Evolutionary conservation across 2,329 filamentous ascomycete genomes (phyloP).

Genomic region (Aspergillus sp.): DNA sequence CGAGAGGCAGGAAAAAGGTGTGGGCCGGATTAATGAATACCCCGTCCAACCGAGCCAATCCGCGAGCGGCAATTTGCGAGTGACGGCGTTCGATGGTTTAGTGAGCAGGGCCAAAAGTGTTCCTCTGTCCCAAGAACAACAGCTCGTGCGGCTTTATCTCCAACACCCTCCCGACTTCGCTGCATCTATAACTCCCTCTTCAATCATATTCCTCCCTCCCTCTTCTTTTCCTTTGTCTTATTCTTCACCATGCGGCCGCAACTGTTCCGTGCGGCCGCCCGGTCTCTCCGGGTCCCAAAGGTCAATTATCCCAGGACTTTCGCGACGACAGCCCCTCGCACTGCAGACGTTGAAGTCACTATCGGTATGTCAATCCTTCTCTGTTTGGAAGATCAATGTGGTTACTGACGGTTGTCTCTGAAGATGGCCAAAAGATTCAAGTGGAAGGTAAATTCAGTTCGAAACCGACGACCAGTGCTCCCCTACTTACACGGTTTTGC

Average conservation of each 20-base stretch:
- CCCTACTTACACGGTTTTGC: conserved; percentile 23
- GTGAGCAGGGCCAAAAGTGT: conserved; percentile 25
- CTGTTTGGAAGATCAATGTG: conserved; percentile 45
- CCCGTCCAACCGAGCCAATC: conserved; percentile 33
- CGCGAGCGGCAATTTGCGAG: conserved; percentile 31
- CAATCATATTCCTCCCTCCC: conserved; percentile 9
- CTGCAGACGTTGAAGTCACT: conserved; percentile 92
- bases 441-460: conserved; percentile 66
- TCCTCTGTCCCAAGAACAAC: conserved; percentile 16
- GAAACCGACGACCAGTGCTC: conserved; percentile 1
- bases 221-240: conserved; percentile 7
- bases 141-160: conserved; percentile 16
- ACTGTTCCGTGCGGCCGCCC: conserved; percentile 54
- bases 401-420: conserved; percentile 25
- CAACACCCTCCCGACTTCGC: conserved; percentile 7
- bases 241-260: conserved; percentile 54
- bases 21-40: conserved; percentile 20
- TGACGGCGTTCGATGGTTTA: conserved; percentile 23
- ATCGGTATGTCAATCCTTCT: conserved; percentile 58
- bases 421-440: conserved; percentile 96
- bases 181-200: conserved; percentile 4
- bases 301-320: conserved; percentile 64
- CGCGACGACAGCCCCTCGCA: conserved; percentile 66
- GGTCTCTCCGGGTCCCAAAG: conserved; percentile 45
- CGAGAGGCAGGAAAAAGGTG: conserved; percentile 9